These are phyloP conservation scores for Podosphaera fusca DNA, from an alignment of 2,329 filamentous ascomycete species.

Conservation along the genomic window DNA sequence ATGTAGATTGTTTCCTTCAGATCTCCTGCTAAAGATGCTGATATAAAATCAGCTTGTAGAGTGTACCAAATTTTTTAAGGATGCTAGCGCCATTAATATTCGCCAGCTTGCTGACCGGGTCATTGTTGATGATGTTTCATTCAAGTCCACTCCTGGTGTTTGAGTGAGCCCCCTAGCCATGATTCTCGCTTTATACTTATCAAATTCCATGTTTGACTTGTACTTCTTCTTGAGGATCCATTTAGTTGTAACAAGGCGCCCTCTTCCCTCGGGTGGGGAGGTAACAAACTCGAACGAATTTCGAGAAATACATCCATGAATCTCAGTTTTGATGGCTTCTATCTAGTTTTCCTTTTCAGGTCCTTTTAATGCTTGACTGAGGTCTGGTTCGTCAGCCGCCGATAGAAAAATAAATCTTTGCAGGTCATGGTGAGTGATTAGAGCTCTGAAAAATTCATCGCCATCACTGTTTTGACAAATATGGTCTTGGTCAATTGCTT, in stretches of 20 bases:
- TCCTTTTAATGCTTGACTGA: background rate
- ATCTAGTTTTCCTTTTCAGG: background rate
- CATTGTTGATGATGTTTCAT: background rate
- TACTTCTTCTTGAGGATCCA: background rate
- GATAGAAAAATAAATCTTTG: background rate
- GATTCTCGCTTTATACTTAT: background rate
- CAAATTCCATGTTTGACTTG: background rate
- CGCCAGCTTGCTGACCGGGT: background rate
- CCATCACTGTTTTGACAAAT: background rate
- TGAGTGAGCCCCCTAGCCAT: background rate
- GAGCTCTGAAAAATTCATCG: background rate
- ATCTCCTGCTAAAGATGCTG: background rate
- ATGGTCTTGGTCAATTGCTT: background rate
- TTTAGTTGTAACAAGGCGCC: background rate
- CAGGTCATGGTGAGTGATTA: background rate
- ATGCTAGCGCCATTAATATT: background rate
- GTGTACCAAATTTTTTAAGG: background rate
- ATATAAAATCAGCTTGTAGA: background rate
- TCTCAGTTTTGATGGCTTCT: background rate
- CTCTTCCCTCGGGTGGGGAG: background rate
- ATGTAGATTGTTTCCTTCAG: too few species aligned
- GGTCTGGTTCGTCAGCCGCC: background rate
- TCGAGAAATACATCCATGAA: background rate
- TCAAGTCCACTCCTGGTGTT: background rate
- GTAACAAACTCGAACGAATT: background rate